These are phyloP conservation scores for Spongospora subterranea DNA, from an alignment of 208 protist genomes.

Conservation along the genomic window DNA sequence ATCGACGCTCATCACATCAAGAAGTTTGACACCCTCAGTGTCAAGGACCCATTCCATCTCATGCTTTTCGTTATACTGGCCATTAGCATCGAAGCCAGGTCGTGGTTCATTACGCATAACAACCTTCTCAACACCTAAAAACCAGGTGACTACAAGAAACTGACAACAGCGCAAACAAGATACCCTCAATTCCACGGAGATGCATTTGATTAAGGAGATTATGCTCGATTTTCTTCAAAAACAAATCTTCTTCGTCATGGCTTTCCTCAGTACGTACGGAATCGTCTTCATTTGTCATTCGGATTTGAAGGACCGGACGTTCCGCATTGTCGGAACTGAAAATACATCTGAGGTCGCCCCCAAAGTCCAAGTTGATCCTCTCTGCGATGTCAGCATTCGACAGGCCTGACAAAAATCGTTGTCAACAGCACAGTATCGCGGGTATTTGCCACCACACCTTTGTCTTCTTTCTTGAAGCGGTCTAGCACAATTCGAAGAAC, in stretches of 20 bases:
- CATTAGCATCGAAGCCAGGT: slow-evolving; percentile 58
- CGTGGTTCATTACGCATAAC: slow-evolving; percentile 76
- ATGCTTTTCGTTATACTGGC: slow-evolving; percentile 67
- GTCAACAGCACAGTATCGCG: background rate
- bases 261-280: slow-evolving; percentile 70
- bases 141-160: background rate
- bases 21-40: slow-evolving; percentile 94
- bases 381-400: slow-evolving; percentile 87
- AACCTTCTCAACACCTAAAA: slow-evolving; percentile 88
- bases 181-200: slow-evolving; percentile 85
- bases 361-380: slow-evolving; percentile 83
- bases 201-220: slow-evolving; percentile 79
- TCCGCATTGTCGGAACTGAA: slow-evolving; percentile 90
- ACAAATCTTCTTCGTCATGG: slow-evolving; percentile 81
- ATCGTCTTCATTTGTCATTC: slow-evolving; percentile 62
- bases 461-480: slow-evolving; percentile 83
- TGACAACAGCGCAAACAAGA: background rate
- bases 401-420: background rate
- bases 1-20: slow-evolving; percentile 82
- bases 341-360: slow-evolving; percentile 75
- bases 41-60: slow-evolving; percentile 90
- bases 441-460: background rate
- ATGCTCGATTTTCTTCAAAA: slow-evolving; percentile 79
- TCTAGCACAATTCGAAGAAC: slow-evolving; percentile 93
- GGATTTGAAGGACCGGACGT: slow-evolving; percentile 83